Percentiles rank a stretch among this genome's conserved stretches.
Conservation (phyloP, 179 eudicot species). For the Carnegiea gigantea region DNA sequence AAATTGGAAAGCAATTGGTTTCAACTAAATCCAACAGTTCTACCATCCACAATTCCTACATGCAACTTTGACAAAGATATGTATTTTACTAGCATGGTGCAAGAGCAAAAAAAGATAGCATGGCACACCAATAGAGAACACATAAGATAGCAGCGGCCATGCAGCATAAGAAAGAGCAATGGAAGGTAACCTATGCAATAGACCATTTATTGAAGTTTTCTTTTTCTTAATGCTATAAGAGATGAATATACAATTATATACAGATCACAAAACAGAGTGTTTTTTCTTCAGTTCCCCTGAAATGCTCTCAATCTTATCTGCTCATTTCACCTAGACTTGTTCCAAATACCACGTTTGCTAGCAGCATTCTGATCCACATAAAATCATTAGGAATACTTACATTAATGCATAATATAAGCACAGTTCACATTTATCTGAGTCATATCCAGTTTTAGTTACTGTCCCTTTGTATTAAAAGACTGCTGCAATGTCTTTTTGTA, state of each 20-base stretch:
- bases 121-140: not conserved
- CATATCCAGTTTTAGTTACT: conserved; percentile 7
- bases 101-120: not conserved
- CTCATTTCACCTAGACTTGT: too few species aligned
- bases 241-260: too few species aligned
- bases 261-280: not conserved
- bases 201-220: not conserved
- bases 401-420: not conserved
- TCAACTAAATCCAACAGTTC: conserved; percentile 2
- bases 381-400: not conserved
- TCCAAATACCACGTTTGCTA: too few species aligned
- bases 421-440: not conserved
- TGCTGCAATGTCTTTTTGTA: conserved; percentile 7
- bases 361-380: not conserved
- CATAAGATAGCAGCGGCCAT: not conserved
- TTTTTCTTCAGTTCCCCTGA: too few species aligned
- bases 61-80: not conserved
- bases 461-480: conserved; percentile 8
- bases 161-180: not conserved
- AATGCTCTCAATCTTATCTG: too few species aligned
- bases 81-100: not conserved
- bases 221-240: not conserved
- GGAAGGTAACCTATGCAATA: not conserved
- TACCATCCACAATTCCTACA: not conserved
- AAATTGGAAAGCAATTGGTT: conserved; percentile 1